Evolutionary conservation across 2,329 filamentous ascomycete genomes (phyloP).

Genomic region (Hymenoscyphus linearis): DNA sequence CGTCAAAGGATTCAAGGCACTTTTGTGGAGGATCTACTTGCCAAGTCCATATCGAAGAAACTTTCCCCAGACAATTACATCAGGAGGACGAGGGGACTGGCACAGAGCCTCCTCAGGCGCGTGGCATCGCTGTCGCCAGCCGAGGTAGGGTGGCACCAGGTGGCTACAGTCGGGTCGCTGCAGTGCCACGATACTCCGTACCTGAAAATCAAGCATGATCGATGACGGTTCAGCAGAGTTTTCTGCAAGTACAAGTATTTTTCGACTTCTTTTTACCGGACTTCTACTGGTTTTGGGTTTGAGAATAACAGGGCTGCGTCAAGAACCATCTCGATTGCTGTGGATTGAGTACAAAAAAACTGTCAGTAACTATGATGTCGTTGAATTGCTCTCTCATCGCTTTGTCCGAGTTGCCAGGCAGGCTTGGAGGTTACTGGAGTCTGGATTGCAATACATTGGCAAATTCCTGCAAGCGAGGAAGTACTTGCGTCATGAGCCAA

Average conservation of each 20-base stretch:
- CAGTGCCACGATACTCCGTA: not conserved
- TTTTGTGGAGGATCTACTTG: not conserved
- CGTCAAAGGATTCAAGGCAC: not conserved
- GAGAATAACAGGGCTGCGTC: not conserved
- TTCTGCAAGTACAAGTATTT: not conserved
- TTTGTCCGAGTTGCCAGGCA: not conserved
- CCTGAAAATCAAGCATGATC: conserved; percentile 1
- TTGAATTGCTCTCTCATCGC: not conserved
- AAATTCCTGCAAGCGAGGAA: not conserved
- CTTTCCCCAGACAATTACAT: conserved; percentile 1
- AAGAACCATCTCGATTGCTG: not conserved
- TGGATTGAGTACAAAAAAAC: not conserved
- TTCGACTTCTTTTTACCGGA: not conserved
- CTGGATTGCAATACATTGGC: not conserved
- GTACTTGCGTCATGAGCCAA: not conserved
- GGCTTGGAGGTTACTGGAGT: not conserved
- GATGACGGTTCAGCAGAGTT: conserved; percentile 1
- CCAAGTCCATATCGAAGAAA: not conserved
- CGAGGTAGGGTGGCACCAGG: no score
- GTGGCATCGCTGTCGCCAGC: not conserved
- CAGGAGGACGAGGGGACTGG: not conserved
- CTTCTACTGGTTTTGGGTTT: not conserved
- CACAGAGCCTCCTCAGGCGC: not conserved
- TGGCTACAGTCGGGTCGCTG: not conserved
- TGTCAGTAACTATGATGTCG: not conserved